Conservation (phyloP, 345 rosid species). For the Litchi chinensis region DNA sequence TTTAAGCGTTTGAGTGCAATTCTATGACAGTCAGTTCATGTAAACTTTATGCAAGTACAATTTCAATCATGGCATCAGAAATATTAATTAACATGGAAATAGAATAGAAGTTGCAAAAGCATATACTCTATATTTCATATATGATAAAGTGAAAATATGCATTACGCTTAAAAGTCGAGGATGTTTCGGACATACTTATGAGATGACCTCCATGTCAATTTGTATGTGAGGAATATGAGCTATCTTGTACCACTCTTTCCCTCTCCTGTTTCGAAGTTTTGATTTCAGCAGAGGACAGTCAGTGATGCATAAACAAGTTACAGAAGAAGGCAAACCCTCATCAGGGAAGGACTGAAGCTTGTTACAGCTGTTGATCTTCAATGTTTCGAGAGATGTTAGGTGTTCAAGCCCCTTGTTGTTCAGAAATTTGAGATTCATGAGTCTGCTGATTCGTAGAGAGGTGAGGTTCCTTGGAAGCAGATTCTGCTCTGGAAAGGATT, state of each 20-base stretch:
- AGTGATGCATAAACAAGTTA: slow-evolving; percentile 28
- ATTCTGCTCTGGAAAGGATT: slow-evolving; percentile 41
- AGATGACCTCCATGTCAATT: slow-evolving; percentile 28
- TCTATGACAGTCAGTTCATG: neutral
- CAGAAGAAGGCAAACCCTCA: slow-evolving; percentile 36
- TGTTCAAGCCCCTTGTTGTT: slow-evolving; percentile 29
- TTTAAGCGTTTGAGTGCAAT: neutral
- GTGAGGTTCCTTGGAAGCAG: slow-evolving; percentile 30
- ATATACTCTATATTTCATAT: neutral
- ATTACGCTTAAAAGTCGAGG: neutral
- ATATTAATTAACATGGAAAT: neutral
- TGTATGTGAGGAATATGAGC: slow-evolving; percentile 25
- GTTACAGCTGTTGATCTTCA: slow-evolving; percentile 36
- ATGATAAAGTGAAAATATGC: neutral
- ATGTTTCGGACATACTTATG: neutral
- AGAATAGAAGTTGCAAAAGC: neutral
- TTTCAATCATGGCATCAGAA: neutral
- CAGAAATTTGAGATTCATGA: slow-evolving; percentile 25
- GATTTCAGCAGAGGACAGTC: slow-evolving; percentile 27
- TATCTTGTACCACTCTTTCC: slow-evolving; percentile 22
- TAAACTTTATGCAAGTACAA: neutral
- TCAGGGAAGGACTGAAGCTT: slow-evolving; percentile 31
- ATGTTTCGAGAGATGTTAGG: slow-evolving; percentile 21
- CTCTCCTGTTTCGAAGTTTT: slow-evolving; percentile 14
- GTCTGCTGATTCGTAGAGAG: slow-evolving; percentile 32